These are phyloP conservation scores for Citrus reticulata DNA, from an alignment of 345 rosid species.

Conservation along the genomic window DNA sequence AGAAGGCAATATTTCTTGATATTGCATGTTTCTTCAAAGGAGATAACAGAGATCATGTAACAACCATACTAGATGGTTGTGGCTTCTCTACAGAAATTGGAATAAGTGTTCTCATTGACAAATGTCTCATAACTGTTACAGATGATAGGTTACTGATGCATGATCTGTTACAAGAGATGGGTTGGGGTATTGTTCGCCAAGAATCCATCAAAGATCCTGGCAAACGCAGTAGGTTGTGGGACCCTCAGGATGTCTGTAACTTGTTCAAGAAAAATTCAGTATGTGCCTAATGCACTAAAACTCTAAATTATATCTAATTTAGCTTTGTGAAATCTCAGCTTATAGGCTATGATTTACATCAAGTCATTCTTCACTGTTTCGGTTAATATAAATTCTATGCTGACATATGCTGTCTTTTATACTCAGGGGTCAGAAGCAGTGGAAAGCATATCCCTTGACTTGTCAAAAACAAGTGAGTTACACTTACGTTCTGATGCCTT, in stretches of 20 bases:
- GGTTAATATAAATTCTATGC: neutral
- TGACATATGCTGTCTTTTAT: neutral
- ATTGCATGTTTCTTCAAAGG: neutral
- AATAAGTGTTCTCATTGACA: neutral
- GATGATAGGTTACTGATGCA: neutral
- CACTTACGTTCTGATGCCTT: neutral
- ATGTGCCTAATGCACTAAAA: neutral
- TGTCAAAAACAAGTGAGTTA: neutral
- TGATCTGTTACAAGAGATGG: slow-evolving; percentile 5
- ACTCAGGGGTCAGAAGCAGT: neutral
- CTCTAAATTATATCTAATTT: neutral
- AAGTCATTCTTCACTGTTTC: neutral
- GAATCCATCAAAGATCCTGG: slow-evolving; percentile 5
- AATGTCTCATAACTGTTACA: neutral
- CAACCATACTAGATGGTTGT: neutral
- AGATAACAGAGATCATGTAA: neutral
- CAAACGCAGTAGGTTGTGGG: slow-evolving; percentile 5
- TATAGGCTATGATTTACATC: neutral
- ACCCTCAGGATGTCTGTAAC: neutral
- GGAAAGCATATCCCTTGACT: neutral
- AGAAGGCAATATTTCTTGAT: neutral
- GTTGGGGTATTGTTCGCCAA: neutral
- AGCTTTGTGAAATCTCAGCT: neutral
- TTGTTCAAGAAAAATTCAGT: slow-evolving; percentile 7
- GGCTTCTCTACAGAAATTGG: neutral